phyloP scores from a whole-genome alignment of 1,284 basidiomycete genomes.

The Sanghuangporus baumii region DNA sequence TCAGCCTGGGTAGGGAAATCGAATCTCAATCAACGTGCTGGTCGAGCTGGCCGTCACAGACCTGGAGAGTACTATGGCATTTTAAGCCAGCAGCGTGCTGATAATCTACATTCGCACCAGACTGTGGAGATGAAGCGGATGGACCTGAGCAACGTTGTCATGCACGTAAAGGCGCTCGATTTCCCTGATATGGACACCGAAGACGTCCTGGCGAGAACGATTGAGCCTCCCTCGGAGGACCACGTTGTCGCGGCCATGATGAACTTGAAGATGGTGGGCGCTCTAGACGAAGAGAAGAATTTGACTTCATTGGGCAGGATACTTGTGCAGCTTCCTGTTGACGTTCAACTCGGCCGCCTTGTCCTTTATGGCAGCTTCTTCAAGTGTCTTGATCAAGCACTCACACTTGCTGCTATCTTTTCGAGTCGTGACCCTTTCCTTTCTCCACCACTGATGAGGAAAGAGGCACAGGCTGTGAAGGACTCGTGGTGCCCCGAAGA shows the following conservation, averaged over 20 bases:
- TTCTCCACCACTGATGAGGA: constrained; percentile 67
- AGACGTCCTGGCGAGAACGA: constrained; percentile 80
- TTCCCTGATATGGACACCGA: constrained; percentile 86
- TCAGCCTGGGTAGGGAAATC: constrained; percentile 90
- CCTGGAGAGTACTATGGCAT: constrained; percentile 91
- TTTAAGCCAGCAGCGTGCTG: constrained; percentile 61
- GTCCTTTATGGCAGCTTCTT: constrained; percentile 92
- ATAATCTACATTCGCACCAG: constrained; percentile 73
- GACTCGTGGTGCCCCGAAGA: constrained; percentile 74
- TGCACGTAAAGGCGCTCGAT: constrained; percentile 97
- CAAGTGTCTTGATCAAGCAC: constrained; percentile 85
- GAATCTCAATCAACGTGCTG: constrained; percentile 92
- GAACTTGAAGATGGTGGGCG: constrained; percentile 82
- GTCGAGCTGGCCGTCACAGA: constrained; percentile 90
- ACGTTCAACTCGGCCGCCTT: constrained; percentile 86
- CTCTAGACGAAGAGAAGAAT: constrained; percentile 73
- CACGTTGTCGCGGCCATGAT: constrained; percentile 82
- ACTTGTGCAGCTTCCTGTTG: constrained; percentile 85
- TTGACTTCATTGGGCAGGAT: constrained; percentile 87
- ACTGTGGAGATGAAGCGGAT: constrained; percentile 95
- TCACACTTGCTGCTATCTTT: constrained; percentile 87
- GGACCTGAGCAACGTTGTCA: constrained; percentile 88
- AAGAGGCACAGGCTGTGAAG: constrained; percentile 65
- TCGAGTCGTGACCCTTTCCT: constrained; percentile 91
- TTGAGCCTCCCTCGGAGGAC: constrained; percentile 83